phyloP scores from a whole-genome alignment of 768 basidiomycete genomes.

The Fomitopsis pulvina region DNA sequence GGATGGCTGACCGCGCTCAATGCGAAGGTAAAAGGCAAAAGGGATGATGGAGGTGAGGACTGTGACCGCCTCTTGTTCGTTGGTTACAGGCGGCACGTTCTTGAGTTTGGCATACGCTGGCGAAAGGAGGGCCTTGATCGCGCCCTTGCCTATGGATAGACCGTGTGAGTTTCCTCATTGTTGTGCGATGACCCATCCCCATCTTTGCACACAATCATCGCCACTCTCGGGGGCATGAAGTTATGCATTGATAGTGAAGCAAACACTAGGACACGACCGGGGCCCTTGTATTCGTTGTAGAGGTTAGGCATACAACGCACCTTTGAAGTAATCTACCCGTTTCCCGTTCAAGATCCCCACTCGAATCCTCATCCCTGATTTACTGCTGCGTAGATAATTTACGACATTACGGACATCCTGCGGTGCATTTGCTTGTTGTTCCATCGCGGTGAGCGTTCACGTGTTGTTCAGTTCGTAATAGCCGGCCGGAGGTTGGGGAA shows the following conservation, averaged over 20 bases:
- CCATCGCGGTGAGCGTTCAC: slow-evolving; percentile 26
- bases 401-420: slow-evolving; percentile 77
- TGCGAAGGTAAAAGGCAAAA: slow-evolving; percentile 88
- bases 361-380: slow-evolving; percentile 81
- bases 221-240: no score
- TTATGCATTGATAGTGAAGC: no score
- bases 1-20: slow-evolving; percentile 65
- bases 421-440: slow-evolving; percentile 77
- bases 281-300: no score
- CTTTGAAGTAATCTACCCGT: slow-evolving; percentile 97
- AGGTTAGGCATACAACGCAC: slow-evolving; percentile 33
- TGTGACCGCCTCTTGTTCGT: slow-evolving; percentile 67
- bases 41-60: slow-evolving; percentile 68
- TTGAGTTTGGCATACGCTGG: slow-evolving; percentile 90
- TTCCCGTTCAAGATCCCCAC: slow-evolving; percentile 92
- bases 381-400: slow-evolving; percentile 80
- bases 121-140: slow-evolving; percentile 85
- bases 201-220: no score
- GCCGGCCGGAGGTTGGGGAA: no score
- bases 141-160: slow-evolving; percentile 71
- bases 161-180: slow-evolving; percentile 4
- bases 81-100: slow-evolving; percentile 64
- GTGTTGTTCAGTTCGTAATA: no score
- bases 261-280: no score
- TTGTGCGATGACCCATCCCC: not conserved